Percentiles rank a stretch among this genome's conserved stretches.
These are phyloP conservation scores for Dendryphion nanum DNA, from an alignment of 2,329 filamentous ascomycete species.

Conservation along the genomic window DNA sequence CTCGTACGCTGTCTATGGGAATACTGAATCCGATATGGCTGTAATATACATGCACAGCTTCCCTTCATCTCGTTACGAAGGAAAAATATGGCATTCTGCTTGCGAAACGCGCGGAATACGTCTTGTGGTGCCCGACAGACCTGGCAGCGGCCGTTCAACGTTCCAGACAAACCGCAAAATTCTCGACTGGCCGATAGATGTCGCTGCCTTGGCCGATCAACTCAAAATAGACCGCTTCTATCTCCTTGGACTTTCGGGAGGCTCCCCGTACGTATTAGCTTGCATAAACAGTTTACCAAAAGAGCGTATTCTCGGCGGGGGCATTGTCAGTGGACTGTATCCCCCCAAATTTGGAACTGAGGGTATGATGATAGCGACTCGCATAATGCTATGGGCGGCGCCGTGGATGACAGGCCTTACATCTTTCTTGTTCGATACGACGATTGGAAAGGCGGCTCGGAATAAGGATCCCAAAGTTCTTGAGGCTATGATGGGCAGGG, in stretches of 20 bases:
- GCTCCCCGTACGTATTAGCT: constrained; percentile 2
- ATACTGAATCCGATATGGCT: no score
- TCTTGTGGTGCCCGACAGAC: constrained; percentile 2
- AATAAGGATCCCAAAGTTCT: background rate
- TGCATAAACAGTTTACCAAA: background rate
- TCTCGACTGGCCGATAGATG: constrained; percentile 2
- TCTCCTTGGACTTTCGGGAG: background rate
- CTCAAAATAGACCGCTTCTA: background rate
- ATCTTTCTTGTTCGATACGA: background rate
- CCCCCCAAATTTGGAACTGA: background rate
- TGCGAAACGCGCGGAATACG: background rate
- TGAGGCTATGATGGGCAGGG: background rate
- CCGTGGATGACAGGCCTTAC: background rate
- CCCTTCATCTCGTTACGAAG: background rate
- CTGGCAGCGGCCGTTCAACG: constrained; percentile 2
- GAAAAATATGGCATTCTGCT: background rate
- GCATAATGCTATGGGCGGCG: background rate
- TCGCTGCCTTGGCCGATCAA: background rate
- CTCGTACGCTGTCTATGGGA: no score
- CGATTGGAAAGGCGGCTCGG: background rate
- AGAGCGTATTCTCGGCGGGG: background rate
- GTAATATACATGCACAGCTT: no score
- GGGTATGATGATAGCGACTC: background rate
- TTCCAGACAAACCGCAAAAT: constrained; percentile 1
- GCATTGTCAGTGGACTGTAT: background rate